Base-by-base conservation (phyloP, 169 alveolate genomes). In the Cryptosporidium sp. region DNA sequence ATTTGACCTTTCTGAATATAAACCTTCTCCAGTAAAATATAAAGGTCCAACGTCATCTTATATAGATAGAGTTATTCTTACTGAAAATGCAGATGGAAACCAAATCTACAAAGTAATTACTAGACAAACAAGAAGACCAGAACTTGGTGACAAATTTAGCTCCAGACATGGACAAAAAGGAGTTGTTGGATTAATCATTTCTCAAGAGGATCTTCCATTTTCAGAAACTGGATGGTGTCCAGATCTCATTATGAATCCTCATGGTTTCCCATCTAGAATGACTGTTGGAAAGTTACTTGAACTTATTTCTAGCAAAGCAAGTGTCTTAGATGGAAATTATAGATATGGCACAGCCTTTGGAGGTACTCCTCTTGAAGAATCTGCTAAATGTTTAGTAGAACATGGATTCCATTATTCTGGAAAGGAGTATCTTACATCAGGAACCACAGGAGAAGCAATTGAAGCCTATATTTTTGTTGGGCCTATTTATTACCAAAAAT, bases 91-190 rank as follows among this genome's bases (percentile, higher is more conserved):
- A 8, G 99, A 97, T 58, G 97, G 97, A 10, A 94, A 94, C 62
- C 95, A 95, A 44, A 84, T 97, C 12, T 95, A 96, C 85, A 98
- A 99, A 95, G 92, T 97, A 26, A 97, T 97, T 69, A 84, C 95
- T 61, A 91, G 99, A 35, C 98, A 97, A 91, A 95, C 98, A 29
- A 93, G 99, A 62, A 93, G 97, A 70, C 99, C 99, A 6, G 99
- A 98, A 94, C 92, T 97, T 23, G 99, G 99, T 31, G 99, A 98
- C 93, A 98, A 98, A 91, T 98, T 97, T 91, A 95, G 98, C 72
- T 97, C 99, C 39, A 94, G 99, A 58, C 99, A 99, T 92, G 99
- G 99, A 5, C 99, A 99, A 92, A 99, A 99, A 93, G 99, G 99
- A 21, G 99, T 98, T 16, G 98, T 99, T 56, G 99, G 99, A n/a